A percentile compares a stretch with the other conserved stretches of the same genome.
These are phyloP conservation scores for Sistotremastrum suecicum DNA, from an alignment of 768 basidiomycete genomes.

Conservation along the genomic window DNA sequence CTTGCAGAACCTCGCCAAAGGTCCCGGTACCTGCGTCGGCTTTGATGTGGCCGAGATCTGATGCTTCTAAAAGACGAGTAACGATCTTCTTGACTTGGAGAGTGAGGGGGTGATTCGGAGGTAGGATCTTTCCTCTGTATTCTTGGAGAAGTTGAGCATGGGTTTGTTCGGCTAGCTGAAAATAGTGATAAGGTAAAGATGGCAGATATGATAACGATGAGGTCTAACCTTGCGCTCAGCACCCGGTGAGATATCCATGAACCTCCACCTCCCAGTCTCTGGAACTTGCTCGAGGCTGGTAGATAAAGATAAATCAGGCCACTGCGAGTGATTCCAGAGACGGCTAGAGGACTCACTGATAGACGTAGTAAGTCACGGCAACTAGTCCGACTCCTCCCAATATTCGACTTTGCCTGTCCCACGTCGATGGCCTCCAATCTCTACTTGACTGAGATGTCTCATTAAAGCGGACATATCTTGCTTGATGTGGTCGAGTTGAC, in stretches of 20 bases:
- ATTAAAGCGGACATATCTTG: too few relatives aligned
- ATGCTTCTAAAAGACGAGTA: slow-evolving; percentile 50
- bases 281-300: slow-evolving; percentile 69
- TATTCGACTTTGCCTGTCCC: too few relatives aligned
- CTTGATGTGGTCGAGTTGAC: too few relatives aligned
- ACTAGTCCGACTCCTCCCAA: too few relatives aligned
- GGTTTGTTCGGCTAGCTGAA: slow-evolving; percentile 29
- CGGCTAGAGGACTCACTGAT: too few relatives aligned
- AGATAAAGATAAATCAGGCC: not conserved
- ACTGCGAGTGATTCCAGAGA: not conserved
- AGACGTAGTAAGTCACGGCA: too few relatives aligned
- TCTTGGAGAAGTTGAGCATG: slow-evolving; percentile 33
- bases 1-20: too few relatives aligned
- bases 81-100: slow-evolving; percentile 59
- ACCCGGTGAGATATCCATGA: slow-evolving; percentile 61
- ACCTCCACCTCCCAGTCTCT: slow-evolving; percentile 78
- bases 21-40: not conserved
- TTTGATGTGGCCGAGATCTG: slow-evolving; percentile 54
- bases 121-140: slow-evolving; percentile 41
- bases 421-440: too few relatives aligned
- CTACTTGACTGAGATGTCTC: too few relatives aligned
- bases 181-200: not conserved
- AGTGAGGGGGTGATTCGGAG: slow-evolving; percentile 50
- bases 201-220: not conserved
- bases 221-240: slow-evolving; percentile 39